Evolutionary conservation across 2,329 filamentous ascomycete genomes (phyloP).

Genomic region (Trichoderma lentiforme): DNA sequence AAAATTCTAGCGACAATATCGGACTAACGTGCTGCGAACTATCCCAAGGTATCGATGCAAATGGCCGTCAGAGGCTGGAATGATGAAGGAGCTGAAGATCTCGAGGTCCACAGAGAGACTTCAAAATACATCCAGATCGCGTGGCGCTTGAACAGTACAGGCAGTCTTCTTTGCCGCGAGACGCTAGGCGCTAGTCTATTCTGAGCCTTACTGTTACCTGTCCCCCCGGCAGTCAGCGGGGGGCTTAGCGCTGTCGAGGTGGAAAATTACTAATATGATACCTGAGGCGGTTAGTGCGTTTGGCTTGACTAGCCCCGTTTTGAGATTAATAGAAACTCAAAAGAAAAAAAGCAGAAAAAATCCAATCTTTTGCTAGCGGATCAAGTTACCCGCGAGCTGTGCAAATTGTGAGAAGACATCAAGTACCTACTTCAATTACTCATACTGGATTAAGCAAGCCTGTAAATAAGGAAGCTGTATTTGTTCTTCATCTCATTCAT

Average conservation of each 20-base stretch:
- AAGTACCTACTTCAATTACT: not conserved
- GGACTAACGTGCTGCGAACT: not conserved
- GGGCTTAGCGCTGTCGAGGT: not conserved
- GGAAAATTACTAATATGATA: not conserved
- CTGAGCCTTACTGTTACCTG: constrained; percentile 7
- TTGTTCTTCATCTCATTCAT: not conserved
- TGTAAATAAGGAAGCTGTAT: not conserved
- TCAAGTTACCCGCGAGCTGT: constrained; percentile 7
- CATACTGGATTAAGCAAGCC: not conserved
- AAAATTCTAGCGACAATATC: not conserved
- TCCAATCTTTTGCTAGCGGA: not conserved
- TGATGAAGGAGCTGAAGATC: constrained; percentile 20
- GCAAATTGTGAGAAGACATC: not conserved
- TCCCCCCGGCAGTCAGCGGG: not conserved
- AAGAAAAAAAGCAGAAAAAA: not conserved
- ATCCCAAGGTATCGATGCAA: constrained; percentile 10
- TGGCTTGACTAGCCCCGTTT: not conserved
- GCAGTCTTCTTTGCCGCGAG: constrained; percentile 18
- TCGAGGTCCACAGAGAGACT: constrained; percentile 17
- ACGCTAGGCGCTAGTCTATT: constrained; percentile 20
- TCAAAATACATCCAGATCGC: constrained; percentile 24
- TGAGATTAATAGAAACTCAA: not conserved
- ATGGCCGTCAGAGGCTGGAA: constrained; percentile 15
- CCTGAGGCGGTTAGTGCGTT: not conserved
- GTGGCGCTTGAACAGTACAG: constrained; percentile 22